Base-by-base conservation (phyloP, 2,329 filamentous ascomycete species). In the Gyromitra esculenta region DNA sequence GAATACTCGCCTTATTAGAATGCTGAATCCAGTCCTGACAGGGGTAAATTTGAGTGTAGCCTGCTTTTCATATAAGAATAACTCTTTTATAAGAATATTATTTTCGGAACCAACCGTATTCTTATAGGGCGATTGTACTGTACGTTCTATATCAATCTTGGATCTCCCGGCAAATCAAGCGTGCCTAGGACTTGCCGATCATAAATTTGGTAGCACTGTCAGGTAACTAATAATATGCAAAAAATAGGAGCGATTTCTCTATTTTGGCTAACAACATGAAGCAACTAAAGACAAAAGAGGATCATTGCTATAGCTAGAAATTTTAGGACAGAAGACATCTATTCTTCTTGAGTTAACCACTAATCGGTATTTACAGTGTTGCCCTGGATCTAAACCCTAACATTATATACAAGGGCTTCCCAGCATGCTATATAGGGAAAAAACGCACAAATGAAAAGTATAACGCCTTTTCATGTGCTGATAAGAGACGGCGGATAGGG, bases 351-450 rank as follows among this genome's bases (percentile, higher is more conserved):
- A 50, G 43, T 41, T 25, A 9, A 13, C 13, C 8, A 18, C 18
- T 57, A 59, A 31, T 18, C 6, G 31, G 64, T 56, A 71, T 52
- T 9, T 63, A 63, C 50, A 71, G 31, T 13, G 15, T 43, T 35
- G 8, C 8, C 35, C 13, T 31, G 9, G n/a, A 35, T 43, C 13
- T 13, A 35, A 71, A 54, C 59, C 45, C 59, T 21, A 43, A 54
- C 35, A 11, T 45, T 64, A 64, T 64, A 43, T 71, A 70, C 56
- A 70, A 50, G 45, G n/a, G 45, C 35, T 48, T 63, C 18, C 43
- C 45, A 43, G 60, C 41, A 25, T 31, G 35, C 41, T 37, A 37
- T 4, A 31, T 35, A 3, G 7, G 15, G 2, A 54, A 41, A 41
- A 35, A 59, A 52, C 41, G n/a, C 5, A 15, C 18, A 50, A 4